Evolutionary conservation across 2,329 filamentous ascomycete genomes (phyloP).

Genomic region (Calonectria pseudoreteaudii): DNA sequence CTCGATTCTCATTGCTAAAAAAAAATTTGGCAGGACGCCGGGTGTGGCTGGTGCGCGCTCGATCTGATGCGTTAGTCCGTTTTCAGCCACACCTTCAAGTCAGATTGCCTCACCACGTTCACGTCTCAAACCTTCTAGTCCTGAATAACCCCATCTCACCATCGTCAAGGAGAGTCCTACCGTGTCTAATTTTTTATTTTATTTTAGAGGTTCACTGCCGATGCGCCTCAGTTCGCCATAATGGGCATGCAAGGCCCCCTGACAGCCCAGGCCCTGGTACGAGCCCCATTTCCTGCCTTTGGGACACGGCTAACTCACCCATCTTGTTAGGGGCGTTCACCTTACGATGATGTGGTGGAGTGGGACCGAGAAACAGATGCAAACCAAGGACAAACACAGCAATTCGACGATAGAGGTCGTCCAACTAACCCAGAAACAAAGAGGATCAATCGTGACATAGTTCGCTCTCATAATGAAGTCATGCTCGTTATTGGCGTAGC

Average conservation of each 20-base stretch:
- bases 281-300: conserved; percentile 28
- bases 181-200: neutral
- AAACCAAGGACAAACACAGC: conserved; percentile 52
- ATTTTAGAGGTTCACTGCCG: neutral
- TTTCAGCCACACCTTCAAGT: neutral
- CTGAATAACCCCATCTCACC: neutral
- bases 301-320: conserved; percentile 14
- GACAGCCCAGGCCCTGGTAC: conserved; percentile 67
- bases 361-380: conserved; percentile 59
- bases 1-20: conserved; percentile 32
- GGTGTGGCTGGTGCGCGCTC: conserved; percentile 7
- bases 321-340: conserved; percentile 64
- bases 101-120: conserved; percentile 2
- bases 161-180: neutral
- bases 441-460: conserved; percentile 66
- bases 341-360: conserved; percentile 68
- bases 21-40: conserved; percentile 28
- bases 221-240: conserved; percentile 32
- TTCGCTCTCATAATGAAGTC: conserved; percentile 72
- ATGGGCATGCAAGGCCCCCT: conserved; percentile 69
- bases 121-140: neutral
- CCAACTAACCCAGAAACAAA: conserved; percentile 67
- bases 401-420: conserved; percentile 67
- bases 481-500: conserved; percentile 73
- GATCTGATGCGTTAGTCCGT: conserved; percentile 2